Evolutionary conservation across 2,329 filamentous ascomycete genomes (phyloP).

Genomic region (Hirsutella thompsonii): DNA sequence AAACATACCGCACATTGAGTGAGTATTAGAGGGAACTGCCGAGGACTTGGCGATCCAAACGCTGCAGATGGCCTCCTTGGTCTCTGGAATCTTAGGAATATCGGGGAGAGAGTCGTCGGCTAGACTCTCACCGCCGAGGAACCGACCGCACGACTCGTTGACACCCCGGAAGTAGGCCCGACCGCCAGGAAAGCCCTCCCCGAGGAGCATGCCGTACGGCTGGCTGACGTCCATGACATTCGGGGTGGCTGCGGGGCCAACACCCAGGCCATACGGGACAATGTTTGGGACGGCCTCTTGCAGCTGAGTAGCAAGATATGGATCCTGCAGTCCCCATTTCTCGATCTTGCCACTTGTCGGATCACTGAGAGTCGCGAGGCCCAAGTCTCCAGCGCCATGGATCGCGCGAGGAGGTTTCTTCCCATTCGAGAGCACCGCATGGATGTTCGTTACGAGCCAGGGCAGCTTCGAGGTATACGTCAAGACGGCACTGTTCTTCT

Average conservation of each 20-base stretch:
- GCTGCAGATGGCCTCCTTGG: slow-evolving; percentile 59
- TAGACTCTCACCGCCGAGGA: slow-evolving; percentile 49
- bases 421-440: slow-evolving; percentile 60
- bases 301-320: slow-evolving; percentile 63
- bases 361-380: slow-evolving; percentile 70
- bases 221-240: slow-evolving; percentile 90
- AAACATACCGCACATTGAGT: slow-evolving; percentile 70
- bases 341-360: slow-evolving; percentile 64
- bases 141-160: slow-evolving; percentile 65
- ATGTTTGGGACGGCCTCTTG: slow-evolving; percentile 64
- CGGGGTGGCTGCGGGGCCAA: slow-evolving; percentile 64
- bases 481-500: slow-evolving; percentile 59
- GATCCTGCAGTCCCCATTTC: slow-evolving; percentile 69
- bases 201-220: slow-evolving; percentile 68
- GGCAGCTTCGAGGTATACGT: slow-evolving; percentile 79
- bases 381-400: slow-evolving; percentile 70
- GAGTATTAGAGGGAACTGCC: slow-evolving; percentile 56
- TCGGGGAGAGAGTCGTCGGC: slow-evolving; percentile 53
- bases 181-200: slow-evolving; percentile 77
- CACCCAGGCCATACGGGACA: slow-evolving; percentile 62
- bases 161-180: slow-evolving; percentile 64
- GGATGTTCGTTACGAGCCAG: slow-evolving; percentile 65
- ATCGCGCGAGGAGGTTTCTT: slow-evolving; percentile 70
- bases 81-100: slow-evolving; percentile 61
- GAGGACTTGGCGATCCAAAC: slow-evolving; percentile 86